Conservation (phyloP, 2,329 filamentous ascomycete species). For the Ophiostoma perfectum region DNA sequence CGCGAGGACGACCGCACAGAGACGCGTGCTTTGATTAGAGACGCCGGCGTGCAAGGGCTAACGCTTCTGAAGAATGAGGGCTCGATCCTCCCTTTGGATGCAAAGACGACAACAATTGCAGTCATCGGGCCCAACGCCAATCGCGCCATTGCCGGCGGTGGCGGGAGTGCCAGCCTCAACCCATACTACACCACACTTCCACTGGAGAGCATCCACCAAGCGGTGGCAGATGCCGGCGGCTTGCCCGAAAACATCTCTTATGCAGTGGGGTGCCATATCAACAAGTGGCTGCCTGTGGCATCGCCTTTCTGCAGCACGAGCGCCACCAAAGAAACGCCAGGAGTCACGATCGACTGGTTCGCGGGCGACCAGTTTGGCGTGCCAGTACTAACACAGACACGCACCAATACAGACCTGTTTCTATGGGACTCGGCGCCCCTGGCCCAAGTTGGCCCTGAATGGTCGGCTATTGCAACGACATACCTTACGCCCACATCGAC, state of each 20-base stretch:
- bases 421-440: neutral
- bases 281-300: conserved; percentile 61
- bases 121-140: conserved; percentile 65
- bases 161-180: conserved; percentile 62
- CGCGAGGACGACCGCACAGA: neutral
- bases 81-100: neutral
- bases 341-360: conserved; percentile 61
- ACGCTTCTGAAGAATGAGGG: neutral
- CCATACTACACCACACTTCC: conserved; percentile 64
- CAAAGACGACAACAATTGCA: conserved; percentile 52
- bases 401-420: neutral
- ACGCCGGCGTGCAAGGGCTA: neutral
- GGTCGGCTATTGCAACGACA: conserved; percentile 44
- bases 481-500: conserved; percentile 53
- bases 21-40: neutral
- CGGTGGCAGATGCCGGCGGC: neutral
- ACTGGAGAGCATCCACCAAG: conserved; percentile 52
- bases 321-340: conserved; percentile 49
- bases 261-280: conserved; percentile 53
- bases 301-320: conserved; percentile 50
- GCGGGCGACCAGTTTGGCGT: conserved; percentile 54
- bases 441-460: neutral
- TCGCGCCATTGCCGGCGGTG: conserved; percentile 60
- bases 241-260: neutral
- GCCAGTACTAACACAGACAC: neutral